Conservation (phyloP, 139 green algal species). For the Auxenochlorella protothecoides region DNA sequence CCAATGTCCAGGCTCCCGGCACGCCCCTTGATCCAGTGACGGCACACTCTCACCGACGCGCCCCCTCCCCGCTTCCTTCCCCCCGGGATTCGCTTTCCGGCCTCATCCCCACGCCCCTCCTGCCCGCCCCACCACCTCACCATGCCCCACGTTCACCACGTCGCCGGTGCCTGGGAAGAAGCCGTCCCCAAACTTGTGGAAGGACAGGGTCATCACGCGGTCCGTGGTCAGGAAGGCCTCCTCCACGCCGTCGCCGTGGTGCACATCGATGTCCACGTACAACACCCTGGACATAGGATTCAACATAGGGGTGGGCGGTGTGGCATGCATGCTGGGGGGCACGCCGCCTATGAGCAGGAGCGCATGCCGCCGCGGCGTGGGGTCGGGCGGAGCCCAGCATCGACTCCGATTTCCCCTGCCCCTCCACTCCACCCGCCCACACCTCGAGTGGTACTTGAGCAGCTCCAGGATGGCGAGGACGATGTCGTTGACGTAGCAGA, state of each 20-base stretch:
- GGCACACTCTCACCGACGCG: too few relatives aligned
- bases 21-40: too few relatives aligned
- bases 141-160: conserved; percentile 67
- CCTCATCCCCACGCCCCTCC: not conserved
- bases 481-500: conserved; percentile 99
- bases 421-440: not conserved
- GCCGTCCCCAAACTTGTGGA: conserved; percentile 78
- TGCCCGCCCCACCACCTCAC: not conserved
- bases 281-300: conserved; percentile 29
- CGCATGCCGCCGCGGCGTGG: too few relatives aligned
- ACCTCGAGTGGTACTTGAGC: conserved; percentile 68
- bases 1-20: too few relatives aligned
- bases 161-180: conserved; percentile 95
- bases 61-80: too few relatives aligned
- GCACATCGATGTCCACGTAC: conserved; percentile 80
- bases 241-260: conserved; percentile 80
- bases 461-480: conserved; percentile 94
- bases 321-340: not conserved
- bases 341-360: not conserved
- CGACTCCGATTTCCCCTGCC: too few relatives aligned
- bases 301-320: too few relatives aligned
- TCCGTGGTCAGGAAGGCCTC: conserved; percentile 79
- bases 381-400: too few relatives aligned
- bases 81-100: not conserved
- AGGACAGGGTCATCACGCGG: conserved; percentile 65